Evolutionary conservation across 495 filamentous ascomycete species (phyloP), one percentile per base, ranked within the genome.

Genomic region (Hypoxylon lienhwacheense): DNA sequence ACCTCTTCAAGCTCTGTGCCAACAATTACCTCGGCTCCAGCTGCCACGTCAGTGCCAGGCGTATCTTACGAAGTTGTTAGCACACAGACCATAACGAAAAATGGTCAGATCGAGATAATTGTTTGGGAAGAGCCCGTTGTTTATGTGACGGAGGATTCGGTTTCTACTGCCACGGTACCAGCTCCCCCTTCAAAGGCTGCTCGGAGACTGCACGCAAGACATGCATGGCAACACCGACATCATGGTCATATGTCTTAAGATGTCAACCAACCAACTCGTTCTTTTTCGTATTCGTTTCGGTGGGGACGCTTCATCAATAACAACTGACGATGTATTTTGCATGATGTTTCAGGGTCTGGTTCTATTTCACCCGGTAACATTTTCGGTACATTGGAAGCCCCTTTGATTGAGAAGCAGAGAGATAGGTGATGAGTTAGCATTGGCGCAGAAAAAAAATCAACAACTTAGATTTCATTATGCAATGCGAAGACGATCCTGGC

Each of bases 41-140:
- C 29, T 16, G 8, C 32, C 16, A 42, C 57, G 4, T 66, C 61
- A 8, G 62, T 64, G 12, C 48, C 53, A 3, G 60, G 63, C 22
- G 56, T 68, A 2, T 61, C 56, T 5, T 65, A 72, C 54, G 55
- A 66, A 48, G 54, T 70, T 26, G 47, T 71, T 16, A 73, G 73
- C 57, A 78, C 76, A 12, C 67, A 76, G 41, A 74, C 68, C 26
- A 45, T 74, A 17, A 75, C 76, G 16, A 61, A 64, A 14, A 70
- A 66, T 47, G 52, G 59, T 24, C 53, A 70, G 14, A 70, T 78
- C 11, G 67, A 67, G 47, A 68, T 73, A 64, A 63, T 78, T 14
- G 59, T 78, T 8, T 68, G 73, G 65, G 70, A 73, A 45, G 70
- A 77, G 62, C 71, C 70, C 15, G 56, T 75, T 6, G 68, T 72